Evolutionary conservation across 352 stramenopile species (phyloP).

Genomic region (Nothophytophthora sp.): DNA sequence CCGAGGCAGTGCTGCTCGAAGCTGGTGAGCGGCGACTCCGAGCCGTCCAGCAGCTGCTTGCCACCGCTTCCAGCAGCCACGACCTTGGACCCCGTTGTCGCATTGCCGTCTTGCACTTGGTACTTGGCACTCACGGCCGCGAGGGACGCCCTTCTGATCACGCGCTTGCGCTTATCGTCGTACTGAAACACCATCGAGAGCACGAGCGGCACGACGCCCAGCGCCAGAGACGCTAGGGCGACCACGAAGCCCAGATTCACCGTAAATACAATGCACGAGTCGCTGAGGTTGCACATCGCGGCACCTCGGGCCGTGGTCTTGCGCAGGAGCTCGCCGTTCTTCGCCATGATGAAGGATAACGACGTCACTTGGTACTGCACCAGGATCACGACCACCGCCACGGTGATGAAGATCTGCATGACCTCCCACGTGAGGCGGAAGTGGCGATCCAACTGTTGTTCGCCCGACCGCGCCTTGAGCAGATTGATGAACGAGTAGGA

Average conservation of each 20-base stretch:
- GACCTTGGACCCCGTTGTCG: too few relatives aligned
- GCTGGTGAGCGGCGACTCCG: neutral
- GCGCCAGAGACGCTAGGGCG: neutral
- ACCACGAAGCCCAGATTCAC: neutral
- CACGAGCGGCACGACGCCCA: neutral
- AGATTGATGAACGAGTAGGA: conserved; percentile 5
- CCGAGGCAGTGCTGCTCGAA: neutral
- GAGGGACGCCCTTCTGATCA: neutral
- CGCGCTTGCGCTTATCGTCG: neutral
- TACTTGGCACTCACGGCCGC: too few relatives aligned
- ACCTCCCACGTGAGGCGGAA: conserved; percentile 1
- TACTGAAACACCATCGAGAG: neutral
- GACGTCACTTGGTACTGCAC: neutral
- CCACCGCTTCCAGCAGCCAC: too few relatives aligned
- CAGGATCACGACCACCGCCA: neutral
- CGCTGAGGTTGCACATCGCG: neutral
- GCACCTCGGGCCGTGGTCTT: neutral
- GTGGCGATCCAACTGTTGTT: neutral
- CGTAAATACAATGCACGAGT: neutral
- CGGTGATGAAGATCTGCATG: neutral
- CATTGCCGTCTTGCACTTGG: too few relatives aligned
- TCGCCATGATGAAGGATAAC: neutral
- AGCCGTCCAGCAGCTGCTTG: too few relatives aligned
- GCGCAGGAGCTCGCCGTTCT: conserved; percentile 1
- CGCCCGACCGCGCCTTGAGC: neutral